A percentile compares a stretch with the other conserved stretches of the same genome.
Evolutionary conservation across 805 yeast genomes (phyloP).

Genomic region (Saturnispora quitensis): DNA sequence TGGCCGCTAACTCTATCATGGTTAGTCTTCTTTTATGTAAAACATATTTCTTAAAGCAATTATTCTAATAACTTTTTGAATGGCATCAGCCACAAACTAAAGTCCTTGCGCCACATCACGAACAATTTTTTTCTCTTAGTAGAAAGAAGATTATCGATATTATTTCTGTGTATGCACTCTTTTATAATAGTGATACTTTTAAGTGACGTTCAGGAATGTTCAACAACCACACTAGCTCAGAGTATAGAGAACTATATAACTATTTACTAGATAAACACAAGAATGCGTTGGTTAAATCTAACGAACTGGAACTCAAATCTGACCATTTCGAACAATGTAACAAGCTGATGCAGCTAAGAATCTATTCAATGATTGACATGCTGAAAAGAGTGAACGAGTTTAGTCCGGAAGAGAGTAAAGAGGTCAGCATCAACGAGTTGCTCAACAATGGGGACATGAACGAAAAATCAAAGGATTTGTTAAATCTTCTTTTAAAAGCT

Average conservation of each 20-base stretch:
- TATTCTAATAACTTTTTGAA: no score
- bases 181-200: background rate
- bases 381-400: background rate
- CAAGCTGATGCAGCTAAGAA: conserved; percentile 3
- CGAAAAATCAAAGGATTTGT: background rate
- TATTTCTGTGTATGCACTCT: background rate
- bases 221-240: background rate
- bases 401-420: background rate
- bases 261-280: background rate
- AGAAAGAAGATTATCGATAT: no score
- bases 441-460: background rate
- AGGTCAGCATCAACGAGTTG: background rate
- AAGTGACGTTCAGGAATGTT: background rate
- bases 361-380: background rate
- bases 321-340: conserved; percentile 1
- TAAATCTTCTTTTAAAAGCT: background rate
- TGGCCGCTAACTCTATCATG: no score
- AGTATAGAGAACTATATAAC: conserved; percentile 1
- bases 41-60: no score
- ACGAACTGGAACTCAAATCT: background rate
- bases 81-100: no score
- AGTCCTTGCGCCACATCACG: no score
- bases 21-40: no score
- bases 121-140: no score
- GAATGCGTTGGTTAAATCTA: background rate